Base-by-base conservation (phyloP, 2,329 filamentous ascomycete species). In the Neophaeococcomyces aloes region DNA sequence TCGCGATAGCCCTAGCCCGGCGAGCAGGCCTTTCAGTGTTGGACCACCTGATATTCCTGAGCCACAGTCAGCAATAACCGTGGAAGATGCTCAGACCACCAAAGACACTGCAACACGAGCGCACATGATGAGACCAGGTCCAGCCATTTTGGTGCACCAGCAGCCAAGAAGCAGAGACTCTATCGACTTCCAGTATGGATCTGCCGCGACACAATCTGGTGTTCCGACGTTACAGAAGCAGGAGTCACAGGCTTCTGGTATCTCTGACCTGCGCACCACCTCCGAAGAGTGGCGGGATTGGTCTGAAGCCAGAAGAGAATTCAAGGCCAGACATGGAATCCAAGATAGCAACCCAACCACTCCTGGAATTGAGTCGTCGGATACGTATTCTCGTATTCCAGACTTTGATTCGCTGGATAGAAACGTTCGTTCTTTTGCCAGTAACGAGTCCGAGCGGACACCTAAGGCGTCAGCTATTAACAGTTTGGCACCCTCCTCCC, bases 1-100 rank as follows among this genome's bases (percentile, higher is more conserved):
- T 47, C 67, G 69, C 14, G 70, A 69, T 33, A 77, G 77, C 45
- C 42, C 35, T 4, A 80, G 75, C 45, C 77, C 78, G 25, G 77
- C 76, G n/a, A 71, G 72, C 37, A 73, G 68, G 25, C 76, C 77
- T 3, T 64, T 67, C 17, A 55, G 81, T 27, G 68, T 68, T 34
- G 62, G 68, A 7, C 63, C 61, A 15, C 63, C 62, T 15, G 48
- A 53, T 17, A 42, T 61, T 40, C 59, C 65, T 14, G 49, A 64
- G 33, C 67, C 67, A 27, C 65, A 70, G 42, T 57, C 66, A 33
- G 74, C 65, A 29, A 62, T 69, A 29, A 46, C 70, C 19, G 38
- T 42, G 7, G 38, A 46, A 11, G 33, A 42, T 27, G 17, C 5
- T 23, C 29, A 10, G 10, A 15, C 21, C 13, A 17, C 14, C 4